These are phyloP conservation scores for Talaromyces pinophilus DNA, from an alignment of 2,329 filamentous ascomycete genomes.

Conservation along the genomic window DNA sequence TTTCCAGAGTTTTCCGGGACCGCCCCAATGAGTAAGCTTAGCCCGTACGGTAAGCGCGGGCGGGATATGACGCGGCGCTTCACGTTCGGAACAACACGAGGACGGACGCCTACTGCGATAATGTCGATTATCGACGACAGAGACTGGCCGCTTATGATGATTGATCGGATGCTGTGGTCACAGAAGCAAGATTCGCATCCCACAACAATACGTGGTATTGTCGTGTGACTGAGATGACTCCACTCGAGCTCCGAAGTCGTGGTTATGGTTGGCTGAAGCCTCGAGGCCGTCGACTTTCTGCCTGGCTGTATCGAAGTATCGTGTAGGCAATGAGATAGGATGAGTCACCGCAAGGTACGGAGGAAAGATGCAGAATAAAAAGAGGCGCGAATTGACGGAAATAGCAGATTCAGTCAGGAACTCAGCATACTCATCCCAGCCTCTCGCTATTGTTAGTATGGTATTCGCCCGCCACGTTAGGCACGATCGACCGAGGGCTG, in stretches of 20 bases:
- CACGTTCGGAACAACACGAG: conserved; percentile 9
- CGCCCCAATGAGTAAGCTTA: conserved; percentile 10
- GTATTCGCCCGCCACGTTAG: conserved; percentile 13
- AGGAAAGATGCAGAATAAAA: neutral
- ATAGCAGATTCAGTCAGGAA: conserved; percentile 1
- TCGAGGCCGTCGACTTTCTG: conserved; percentile 13
- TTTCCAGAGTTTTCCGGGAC: conserved; percentile 8
- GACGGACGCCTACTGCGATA: conserved; percentile 1
- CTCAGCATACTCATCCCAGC: conserved; percentile 7
- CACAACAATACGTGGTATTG: conserved; percentile 13
- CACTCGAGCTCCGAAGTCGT: conserved; percentile 12
- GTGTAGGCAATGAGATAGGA: conserved; percentile 11
- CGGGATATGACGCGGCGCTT: conserved; percentile 16
- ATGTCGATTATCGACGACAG: conserved; percentile 1
- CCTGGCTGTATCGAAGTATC: conserved; percentile 2
- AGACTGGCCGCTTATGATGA: neutral
- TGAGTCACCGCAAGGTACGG: conserved; percentile 20
- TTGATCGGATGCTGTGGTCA: neutral
- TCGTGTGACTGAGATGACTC: conserved; percentile 23
- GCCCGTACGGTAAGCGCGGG: conserved; percentile 6
- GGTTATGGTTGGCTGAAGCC: conserved; percentile 12
- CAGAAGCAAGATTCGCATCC: conserved; percentile 15
- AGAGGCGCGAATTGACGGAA: neutral
- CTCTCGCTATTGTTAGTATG: conserved; percentile 1
- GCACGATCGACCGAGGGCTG: conserved; percentile 20